Evolutionary conservation across 2,329 filamentous ascomycete species (phyloP), one percentile per base, ranked within the genome.

Genomic region (Drechslerella coelobrocha): DNA sequence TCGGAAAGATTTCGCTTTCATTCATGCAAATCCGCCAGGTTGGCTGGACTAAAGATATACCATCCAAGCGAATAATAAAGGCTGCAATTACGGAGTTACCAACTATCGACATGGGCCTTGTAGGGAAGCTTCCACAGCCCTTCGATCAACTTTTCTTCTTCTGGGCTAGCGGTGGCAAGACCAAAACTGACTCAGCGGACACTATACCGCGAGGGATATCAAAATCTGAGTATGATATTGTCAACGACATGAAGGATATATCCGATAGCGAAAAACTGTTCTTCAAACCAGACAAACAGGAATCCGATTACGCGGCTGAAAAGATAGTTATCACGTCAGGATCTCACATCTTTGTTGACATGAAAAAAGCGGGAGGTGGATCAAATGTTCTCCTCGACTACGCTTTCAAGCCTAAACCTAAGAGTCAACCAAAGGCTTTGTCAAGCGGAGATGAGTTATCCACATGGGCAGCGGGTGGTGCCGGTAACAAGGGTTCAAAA

Each of bases 81-180:
- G 73, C 52, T 23, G 51, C 61, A 26, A 72, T 51, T 14, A 57
- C n/a, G 41, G 61, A 62, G 45, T 34, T 78, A 5, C 72, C 75
- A 1, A 8, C 55, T 0, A 26, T 78, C 45, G 69, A 75, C 1
- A 52, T 79, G 10, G 75, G 75, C 0, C 39, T 79, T 0, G 68
- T 80, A 2, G 78, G 78, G 1, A 71, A 74, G 6, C 27, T 80
- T 2, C 66, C 62, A 2, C 78, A 78, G 59, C 78, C 78, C 0
- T 75, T 80, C 23, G 78, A 80, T 26, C 77, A 79, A 57, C 65
- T 79, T 62, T 78, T 75, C 34, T 78, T 76, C 48, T 53, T 79
- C 31, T 79, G 77, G 77, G 73, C 78, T 1, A 75, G 14, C 1
- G 51, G 51, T 55, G 24, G 19, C 19, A 39, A 39, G 39, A 17